Evolutionary conservation across 2,329 filamentous ascomycete species (phyloP), one percentile per base, ranked within the genome.

Genomic region (Diaporthe longicolla): DNA sequence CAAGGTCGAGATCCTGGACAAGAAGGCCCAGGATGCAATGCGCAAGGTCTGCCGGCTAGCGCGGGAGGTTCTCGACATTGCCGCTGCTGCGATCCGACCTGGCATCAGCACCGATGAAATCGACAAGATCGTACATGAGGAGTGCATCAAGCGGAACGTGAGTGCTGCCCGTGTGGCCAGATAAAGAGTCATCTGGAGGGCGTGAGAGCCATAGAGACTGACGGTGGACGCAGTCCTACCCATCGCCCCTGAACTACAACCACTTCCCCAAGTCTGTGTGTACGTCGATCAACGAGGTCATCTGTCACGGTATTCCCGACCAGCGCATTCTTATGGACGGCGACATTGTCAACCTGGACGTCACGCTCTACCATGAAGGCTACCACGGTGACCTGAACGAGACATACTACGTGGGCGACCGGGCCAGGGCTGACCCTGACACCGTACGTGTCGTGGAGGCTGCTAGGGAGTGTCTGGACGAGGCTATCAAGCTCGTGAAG

Each of bases 371-470:
- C 84, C 95, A 98, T 82, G 94, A 93, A 75, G 97, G 97, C 71
- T 98, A 96, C 86, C 97, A 99, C 82, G 95, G 95, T 72, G 97
- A 99, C 82, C 87, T 99, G 72, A 99, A 99, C 86, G 97, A 99
- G 86, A 99, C 97, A 17, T 99, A 98, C 86, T 99, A 99, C 82
- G 94, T 99, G 63, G 97, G 97, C 73, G 93, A 97, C 78, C 95
- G 93, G 81, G 94, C 97, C 55, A 90, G 91, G 80, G 91, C 93
- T 11, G 93, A 98, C 80, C 91, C 95, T 0, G 95, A 98, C 78
- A 91, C 93, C 4, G 95, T 98, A 40, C 92, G 95, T 43, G 94
- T 99, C 0, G 94, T 97, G 1, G 97, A 99, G 85, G 92, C 95
- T 8, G 92, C 97, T 24, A 90, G 97, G 78, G 94, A 98, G 83